phyloP scores from a whole-genome alignment of 345 rosid species.

The Dovyalis caffra region DNA sequence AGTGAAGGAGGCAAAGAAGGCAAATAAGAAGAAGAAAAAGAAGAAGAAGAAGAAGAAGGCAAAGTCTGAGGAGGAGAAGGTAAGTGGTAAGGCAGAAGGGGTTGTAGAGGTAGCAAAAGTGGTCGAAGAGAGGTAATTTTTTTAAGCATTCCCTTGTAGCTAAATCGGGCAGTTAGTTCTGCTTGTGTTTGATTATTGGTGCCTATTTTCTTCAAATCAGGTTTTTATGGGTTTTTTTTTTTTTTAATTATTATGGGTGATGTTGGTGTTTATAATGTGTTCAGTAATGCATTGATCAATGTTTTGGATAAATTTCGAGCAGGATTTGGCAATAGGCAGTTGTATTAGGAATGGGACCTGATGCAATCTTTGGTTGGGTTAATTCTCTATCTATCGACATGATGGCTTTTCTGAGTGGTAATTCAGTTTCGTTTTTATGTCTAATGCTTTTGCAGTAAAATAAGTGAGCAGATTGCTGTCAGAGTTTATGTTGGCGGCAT shows the following conservation, averaged over 20 bases:
- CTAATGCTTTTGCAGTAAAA: conserved; percentile 46
- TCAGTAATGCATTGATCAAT: neutral
- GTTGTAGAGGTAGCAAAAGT: conserved; percentile 5
- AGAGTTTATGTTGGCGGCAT: conserved; percentile 89
- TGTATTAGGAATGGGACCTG: neutral
- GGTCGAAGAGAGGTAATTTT: conserved; percentile 13
- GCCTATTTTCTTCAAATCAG: neutral
- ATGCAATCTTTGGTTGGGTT: neutral
- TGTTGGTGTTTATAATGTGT: neutral
- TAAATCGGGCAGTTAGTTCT: neutral
- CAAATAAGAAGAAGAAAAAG: conserved; percentile 17
- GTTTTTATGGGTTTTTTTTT: neutral
- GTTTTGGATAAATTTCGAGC: neutral
- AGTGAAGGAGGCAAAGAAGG: conserved; percentile 6
- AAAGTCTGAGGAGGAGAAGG: conserved; percentile 13
- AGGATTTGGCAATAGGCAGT: neutral
- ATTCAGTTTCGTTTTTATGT: neutral
- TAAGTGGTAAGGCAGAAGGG: conserved; percentile 8
- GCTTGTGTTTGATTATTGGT: neutral
- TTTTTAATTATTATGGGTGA: neutral
- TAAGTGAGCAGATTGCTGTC: conserved; percentile 41
- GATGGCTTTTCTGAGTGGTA: neutral
- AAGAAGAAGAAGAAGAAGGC: conserved; percentile 13
- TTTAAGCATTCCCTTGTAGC: neutral
- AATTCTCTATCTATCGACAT: neutral